Evolutionary conservation across 108 stramenopile genomes (phyloP), one percentile per base, ranked within the genome.

Genomic region (Epithemia pelagica): DNA sequence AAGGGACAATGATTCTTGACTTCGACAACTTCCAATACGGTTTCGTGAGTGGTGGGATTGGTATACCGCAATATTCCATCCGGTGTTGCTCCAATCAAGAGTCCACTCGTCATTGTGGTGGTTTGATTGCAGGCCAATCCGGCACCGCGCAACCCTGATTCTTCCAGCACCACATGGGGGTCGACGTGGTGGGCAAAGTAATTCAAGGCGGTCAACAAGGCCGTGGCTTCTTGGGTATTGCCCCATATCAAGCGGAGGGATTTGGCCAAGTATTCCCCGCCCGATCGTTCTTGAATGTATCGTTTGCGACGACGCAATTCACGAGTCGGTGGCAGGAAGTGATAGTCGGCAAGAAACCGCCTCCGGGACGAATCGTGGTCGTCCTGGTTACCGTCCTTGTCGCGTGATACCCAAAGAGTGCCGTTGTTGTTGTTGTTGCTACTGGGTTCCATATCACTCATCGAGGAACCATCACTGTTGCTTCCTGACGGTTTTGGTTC

Each of bases 1-100:
- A 93, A 93, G n/a, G 92, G 88, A 51, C 92, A 93, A 74, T 93
- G 92, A 76, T 93, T 93, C 74, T 93, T 93, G 28, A 93, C 92
- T 68, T 93, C 92, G 51, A 93, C 58, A 1, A 80, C 89, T 71
- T 93, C 92, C 0, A 83, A 71, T n/a, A n/a, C n/a, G n/a, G n/a
- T n/a, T n/a, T n/a, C n/a, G n/a, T n/a, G n/a, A n/a, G n/a, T n/a
- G 0, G 78, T 81, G 0, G 89, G 89, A 68, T 93, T 72, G 10
- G 83, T 64, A 65, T 93, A 77, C 54, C 76, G 72, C 10, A 93
- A 63, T 3, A 93, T 60, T 8, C 78, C 88, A 80, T 93, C 92
- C 7, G 92, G 92, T 28, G 84, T 78, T 33, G 92, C 92, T n/a
- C 92, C 92, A 28, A 93, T 70, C 30, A 90, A 28, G 23, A 82